A percentile compares a stretch with the other conserved stretches of the same genome.
Conservation (phyloP, 163 green algal species). For the Scenedesmus sp. region DNA sequence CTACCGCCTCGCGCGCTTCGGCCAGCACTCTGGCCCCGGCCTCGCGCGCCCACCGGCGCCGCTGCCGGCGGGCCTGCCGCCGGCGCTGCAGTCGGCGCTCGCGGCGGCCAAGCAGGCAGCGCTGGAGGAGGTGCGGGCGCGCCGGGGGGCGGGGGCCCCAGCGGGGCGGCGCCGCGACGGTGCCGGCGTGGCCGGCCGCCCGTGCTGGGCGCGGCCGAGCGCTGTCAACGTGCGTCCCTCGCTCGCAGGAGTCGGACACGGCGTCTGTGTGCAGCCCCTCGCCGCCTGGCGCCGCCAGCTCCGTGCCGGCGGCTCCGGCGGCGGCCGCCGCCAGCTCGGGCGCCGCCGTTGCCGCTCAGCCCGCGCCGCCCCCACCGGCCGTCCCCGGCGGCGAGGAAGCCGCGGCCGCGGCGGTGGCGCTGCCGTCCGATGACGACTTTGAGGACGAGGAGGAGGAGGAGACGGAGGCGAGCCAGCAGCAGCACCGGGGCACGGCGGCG, state of each 20-base stretch:
- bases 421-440: conserved; percentile 40
- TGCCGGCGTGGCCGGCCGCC: too few relatives aligned
- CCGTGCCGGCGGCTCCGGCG: too few relatives aligned
- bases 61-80: conserved; percentile 16
- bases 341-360: conserved; percentile 6
- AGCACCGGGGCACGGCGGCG: not conserved
- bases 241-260: conserved; percentile 39
- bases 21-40: not conserved
- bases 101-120: conserved; percentile 10
- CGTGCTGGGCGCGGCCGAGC: too few relatives aligned
- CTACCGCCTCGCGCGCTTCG: conserved; percentile 32
- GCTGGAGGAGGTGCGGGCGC: conserved; percentile 24
- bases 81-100: conserved; percentile 1
- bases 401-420: conserved; percentile 24
- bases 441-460: conserved; percentile 27
- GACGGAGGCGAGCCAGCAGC: conserved; percentile 10
- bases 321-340: conserved; percentile 20
- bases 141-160: too few relatives aligned
- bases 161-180: too few relatives aligned
- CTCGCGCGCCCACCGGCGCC: conserved; percentile 18
- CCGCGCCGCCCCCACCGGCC: not conserved
- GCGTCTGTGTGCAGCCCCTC: conserved; percentile 47
- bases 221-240: not conserved
- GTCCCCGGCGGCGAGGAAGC: conserved; percentile 1
- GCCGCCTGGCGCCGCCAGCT: conserved; percentile 1